Evolutionary conservation across 495 filamentous ascomycete species (phyloP).

Genomic region (Xylaria bambusicola): DNA sequence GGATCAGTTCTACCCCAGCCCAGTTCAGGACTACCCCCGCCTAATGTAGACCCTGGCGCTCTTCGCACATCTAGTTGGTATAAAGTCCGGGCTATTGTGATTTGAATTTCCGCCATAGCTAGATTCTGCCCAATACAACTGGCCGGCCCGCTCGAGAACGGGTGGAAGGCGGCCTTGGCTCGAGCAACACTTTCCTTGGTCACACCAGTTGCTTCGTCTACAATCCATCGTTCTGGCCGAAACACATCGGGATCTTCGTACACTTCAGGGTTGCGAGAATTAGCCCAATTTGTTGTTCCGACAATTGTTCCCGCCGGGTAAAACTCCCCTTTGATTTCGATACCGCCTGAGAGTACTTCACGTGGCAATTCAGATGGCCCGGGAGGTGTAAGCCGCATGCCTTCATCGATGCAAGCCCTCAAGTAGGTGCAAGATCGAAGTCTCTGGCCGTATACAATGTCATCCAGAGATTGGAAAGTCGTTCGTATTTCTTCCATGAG

Average conservation of each 20-base stretch:
- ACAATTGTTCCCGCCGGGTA: constrained; percentile 56
- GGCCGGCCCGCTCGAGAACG: constrained; percentile 27
- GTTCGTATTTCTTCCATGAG: constrained; percentile 49
- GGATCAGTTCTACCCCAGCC: constrained; percentile 11
- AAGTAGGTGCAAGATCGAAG: constrained; percentile 51
- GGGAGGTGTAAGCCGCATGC: constrained; percentile 60
- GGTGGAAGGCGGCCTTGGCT: constrained; percentile 14
- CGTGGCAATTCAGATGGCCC: constrained; percentile 57
- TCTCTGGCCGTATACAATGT: constrained; percentile 44
- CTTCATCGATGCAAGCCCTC: constrained; percentile 65
- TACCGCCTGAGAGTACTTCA: constrained; percentile 56
- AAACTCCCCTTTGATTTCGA: constrained; percentile 50
- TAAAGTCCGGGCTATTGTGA: constrained; percentile 27
- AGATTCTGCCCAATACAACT: constrained; percentile 36
- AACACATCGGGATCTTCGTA: constrained; percentile 47
- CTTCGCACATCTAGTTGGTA: constrained; percentile 17
- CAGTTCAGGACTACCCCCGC: constrained; percentile 4
- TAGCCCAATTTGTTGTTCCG: constrained; percentile 57
- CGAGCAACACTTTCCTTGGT: constrained; percentile 18
- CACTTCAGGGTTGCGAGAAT: constrained; percentile 47
- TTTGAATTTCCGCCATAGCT: constrained; percentile 31
- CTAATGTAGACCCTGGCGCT: constrained; percentile 17
- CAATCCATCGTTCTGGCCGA: constrained; percentile 54
- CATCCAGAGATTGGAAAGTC: constrained; percentile 42
- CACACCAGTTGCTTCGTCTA: constrained; percentile 15